A percentile compares a stretch with the other conserved stretches of the same genome.
These are phyloP conservation scores for Tetraselmis striata DNA, from an alignment of 139 green algal genomes.

Conservation along the genomic window DNA sequence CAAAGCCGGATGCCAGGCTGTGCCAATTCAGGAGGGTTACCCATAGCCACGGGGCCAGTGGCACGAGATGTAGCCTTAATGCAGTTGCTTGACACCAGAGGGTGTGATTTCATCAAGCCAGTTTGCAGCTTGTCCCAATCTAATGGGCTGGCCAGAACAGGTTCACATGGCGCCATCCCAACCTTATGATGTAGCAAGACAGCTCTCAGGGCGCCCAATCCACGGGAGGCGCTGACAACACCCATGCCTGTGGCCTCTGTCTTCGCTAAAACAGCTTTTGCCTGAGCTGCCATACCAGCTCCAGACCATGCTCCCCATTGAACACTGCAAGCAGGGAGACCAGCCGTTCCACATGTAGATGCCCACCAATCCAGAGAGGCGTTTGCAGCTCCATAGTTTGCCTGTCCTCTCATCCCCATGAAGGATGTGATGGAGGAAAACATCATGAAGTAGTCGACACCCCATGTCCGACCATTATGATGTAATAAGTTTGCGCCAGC, in stretches of 20 bases:
- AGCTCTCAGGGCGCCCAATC: background rate
- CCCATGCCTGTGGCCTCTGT: background rate
- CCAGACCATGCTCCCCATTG: slow-evolving; percentile 88
- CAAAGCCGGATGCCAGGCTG: background rate
- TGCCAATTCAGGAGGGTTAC: too few relatives aligned
- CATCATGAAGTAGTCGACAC: background rate
- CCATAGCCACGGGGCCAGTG: too few relatives aligned
- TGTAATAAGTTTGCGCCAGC: background rate
- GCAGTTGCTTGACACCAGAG: background rate
- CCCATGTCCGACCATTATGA: background rate
- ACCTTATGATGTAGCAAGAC: background rate
- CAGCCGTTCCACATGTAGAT: background rate
- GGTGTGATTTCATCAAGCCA: background rate
- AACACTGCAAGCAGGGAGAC: slow-evolving; percentile 25
- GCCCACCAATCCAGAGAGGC: background rate
- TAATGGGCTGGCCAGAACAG: background rate
- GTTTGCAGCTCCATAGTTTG: background rate
- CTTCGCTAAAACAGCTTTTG: background rate
- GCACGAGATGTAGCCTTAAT: too few relatives aligned
- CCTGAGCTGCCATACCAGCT: slow-evolving; percentile 68
- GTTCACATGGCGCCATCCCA: background rate
- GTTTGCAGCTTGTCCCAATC: background rate
- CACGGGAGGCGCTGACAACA: background rate
- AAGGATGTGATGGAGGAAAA: background rate
- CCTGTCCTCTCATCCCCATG: background rate